Base-by-base conservation (phyloP, 768 basidiomycete species). In the Tylopilus balloui region DNA sequence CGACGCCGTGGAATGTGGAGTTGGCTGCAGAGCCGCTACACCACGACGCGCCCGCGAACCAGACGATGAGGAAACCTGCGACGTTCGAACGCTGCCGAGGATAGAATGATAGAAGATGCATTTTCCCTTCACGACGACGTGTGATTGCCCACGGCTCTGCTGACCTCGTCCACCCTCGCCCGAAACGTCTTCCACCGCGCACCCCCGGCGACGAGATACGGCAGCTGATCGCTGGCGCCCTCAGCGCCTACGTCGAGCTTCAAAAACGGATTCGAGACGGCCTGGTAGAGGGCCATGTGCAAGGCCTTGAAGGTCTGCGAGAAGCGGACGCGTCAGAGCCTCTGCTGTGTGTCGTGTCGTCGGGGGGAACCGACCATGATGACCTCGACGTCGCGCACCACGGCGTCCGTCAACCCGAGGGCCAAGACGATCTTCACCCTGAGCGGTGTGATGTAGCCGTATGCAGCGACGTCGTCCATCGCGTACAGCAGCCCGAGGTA, bases 401-500 rank as follows among this genome's bases (percentile, higher is more conserved):
- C 79, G 12, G 86, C 75, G 61, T 95, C 92, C 8, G 87, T 81
- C 54, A 93, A 69, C 8, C 88, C 83, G 43, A 94, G 68, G 1
- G 84, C 85, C 45, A 94, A 62, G 49, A 95, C 78, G 59, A 95
- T 91, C 73, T 92, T 93, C 59, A 92, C 77, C 62, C 86, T 89
- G 52, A 90, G 72, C 12, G 92, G 89, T 10, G 90, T 92, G 42
- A 92, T 80, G 68, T 92, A 95, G 34, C 92, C 92, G 66, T 94
- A 94, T 32, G 92, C 88, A 2, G 89, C 91, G 42, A 90, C 86
- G 57, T 94, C 92, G 68, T 95, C 92, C 76, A 94, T 86, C n/a
- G 85, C 78, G 65, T 90, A 92, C 21, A 95, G 69, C 47, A 94
- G 73, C 6, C 91, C 92, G 31, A 92, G 76, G 62, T 93, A 95